Base-by-base conservation (phyloP, 75 land plant species). In the Pinus taeda region DNA sequence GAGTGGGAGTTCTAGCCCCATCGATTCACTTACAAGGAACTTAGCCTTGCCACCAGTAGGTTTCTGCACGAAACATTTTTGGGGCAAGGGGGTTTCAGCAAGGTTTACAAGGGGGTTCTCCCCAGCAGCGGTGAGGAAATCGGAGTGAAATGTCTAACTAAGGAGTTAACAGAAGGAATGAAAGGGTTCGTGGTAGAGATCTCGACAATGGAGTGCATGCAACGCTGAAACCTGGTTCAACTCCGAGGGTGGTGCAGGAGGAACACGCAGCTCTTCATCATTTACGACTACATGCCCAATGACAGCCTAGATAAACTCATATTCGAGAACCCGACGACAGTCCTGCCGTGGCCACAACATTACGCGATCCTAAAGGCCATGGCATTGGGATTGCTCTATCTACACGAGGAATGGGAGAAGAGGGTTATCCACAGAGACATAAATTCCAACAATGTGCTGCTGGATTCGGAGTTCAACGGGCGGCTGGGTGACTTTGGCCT, bases 161-260 rank as follows among this genome's bases (percentile, higher is more conserved):
- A 80, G 56, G 88, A 82, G 61, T 88, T 88, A 26, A 81, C 82
- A 57, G 89, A 89, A 60, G 93, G 93, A 2, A 88, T 85, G 85
- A 65, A 55, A 57, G 91, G 89, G 75, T 91, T 91, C 76, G 70
- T 91, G 17, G 81, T 88, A 0, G 93, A 91, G 80, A 77, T 91
- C 21, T 76, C 77, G 3, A 89, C 81, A 66, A 67, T 89, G 60
- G 83, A 89, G 57, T 75, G 84, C 59, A 81, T 91, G 55, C 71
- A 91, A 4, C 93, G 89, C 75, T 82, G 89, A 42, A 89, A 91
- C 73, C 59, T 91, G 29, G 91, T 89, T n/a, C 85, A 71, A 18
- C 83, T 91, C 26, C 75, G 80, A 45, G 93, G 93, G 13, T 91
- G 86, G 76, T 89, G 93, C 84, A 70, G 83, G 33, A 37, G 85